Conservation (phyloP, 2,329 filamentous ascomycete species). For the Hypoxylon sp. region DNA sequence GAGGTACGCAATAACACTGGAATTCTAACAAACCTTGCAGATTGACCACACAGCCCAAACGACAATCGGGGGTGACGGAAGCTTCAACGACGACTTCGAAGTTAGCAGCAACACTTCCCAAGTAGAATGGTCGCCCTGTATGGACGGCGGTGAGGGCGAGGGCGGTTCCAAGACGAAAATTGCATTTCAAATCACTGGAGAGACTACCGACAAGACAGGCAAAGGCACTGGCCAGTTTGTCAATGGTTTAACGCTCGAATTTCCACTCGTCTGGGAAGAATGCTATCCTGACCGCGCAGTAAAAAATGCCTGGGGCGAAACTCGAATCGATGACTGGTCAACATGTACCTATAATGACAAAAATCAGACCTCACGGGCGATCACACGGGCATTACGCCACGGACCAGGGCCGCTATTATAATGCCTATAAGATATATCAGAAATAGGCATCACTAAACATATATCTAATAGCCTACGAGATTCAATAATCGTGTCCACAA, state of each 20-base stretch:
- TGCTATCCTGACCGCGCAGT: constrained; percentile 19
- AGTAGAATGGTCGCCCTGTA: constrained; percentile 32
- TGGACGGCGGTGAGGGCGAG: constrained; percentile 33
- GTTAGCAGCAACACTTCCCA: constrained; percentile 9
- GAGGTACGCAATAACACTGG: no score
- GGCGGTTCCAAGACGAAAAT: constrained; percentile 34
- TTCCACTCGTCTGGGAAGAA: constrained; percentile 32
- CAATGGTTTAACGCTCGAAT: constrained; percentile 26
- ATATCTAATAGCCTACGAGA: no score
- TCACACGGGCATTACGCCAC: constrained; percentile 8
- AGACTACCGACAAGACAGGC: constrained; percentile 26
- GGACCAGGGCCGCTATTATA: constrained; percentile 12
- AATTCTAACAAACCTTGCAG: constrained; percentile 8
- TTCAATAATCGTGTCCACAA: no score
- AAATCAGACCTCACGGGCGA: constrained; percentile 16
- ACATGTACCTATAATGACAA: constrained; percentile 26
- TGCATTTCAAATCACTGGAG: constrained; percentile 15
- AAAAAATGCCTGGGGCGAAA: constrained; percentile 32
- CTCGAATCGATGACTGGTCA: constrained; percentile 31
- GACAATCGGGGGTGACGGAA: constrained; percentile 26
- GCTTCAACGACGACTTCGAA: constrained; percentile 26
- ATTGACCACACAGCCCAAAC: constrained; percentile 21
- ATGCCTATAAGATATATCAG: no score
- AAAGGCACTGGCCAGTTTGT: constrained; percentile 24
- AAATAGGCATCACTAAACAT: no score